These are phyloP conservation scores for Striga asiatica DNA, from an alignment of 257 asterid species.

Conservation along the genomic window DNA sequence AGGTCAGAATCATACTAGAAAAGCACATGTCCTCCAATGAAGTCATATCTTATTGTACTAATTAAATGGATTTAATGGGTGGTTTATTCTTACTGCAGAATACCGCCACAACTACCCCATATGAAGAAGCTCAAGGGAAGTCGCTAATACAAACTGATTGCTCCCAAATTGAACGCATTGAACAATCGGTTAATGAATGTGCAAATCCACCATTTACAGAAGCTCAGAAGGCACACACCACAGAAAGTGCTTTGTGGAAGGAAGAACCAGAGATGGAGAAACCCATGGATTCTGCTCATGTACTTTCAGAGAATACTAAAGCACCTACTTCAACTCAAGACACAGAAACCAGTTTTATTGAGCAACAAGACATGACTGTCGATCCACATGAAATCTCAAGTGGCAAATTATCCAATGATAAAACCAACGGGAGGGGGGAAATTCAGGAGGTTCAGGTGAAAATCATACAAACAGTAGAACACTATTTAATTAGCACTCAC, in stretches of 20 bases:
- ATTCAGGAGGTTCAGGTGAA: constrained; percentile 1
- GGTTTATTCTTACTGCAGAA: constrained; percentile 17
- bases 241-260: background rate
- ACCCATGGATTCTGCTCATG: constrained; percentile 11
- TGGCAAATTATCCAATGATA: constrained; percentile 6
- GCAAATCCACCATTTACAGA: background rate
- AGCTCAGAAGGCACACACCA: background rate
- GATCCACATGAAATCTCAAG: constrained; percentile 9
- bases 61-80: background rate
- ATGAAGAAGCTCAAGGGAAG: constrained; percentile 4
- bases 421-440: background rate
- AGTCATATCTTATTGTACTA: background rate
- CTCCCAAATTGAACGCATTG: background rate
- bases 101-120: constrained; percentile 1
- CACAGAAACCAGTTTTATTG: constrained; percentile 13
- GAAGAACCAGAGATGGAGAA: constrained; percentile 19
- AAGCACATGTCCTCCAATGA: no score
- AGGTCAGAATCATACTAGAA: background rate
- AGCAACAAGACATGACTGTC: constrained; percentile 5
- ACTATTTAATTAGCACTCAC: background rate
- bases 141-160: constrained; percentile 10
- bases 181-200: background rate
- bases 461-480: background rate
- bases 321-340: constrained; percentile 10
- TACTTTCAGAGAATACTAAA: constrained; percentile 8